Base-by-base conservation (phyloP, 208 protist species). In the Leishmania aethiopica region DNA sequence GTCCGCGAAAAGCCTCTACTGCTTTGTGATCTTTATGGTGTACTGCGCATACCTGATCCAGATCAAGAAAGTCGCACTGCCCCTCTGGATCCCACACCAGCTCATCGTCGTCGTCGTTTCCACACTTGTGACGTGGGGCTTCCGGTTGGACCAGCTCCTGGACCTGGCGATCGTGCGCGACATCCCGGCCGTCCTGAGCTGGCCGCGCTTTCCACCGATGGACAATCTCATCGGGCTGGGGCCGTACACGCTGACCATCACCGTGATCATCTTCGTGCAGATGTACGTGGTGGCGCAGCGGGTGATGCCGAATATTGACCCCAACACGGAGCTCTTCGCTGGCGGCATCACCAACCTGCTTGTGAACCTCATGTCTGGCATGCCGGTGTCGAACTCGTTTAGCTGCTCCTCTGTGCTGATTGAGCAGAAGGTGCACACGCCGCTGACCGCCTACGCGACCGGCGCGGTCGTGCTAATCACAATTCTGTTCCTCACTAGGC, bases 231-330 rank as follows among this genome's bases (percentile, higher is more conserved):
- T 90, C 57, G 84, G 83, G 19, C 82, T 92, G 62, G 89, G 86
- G 62, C 89, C 89, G 25, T 92, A 92, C 86, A 92, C 89, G 6
- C 84, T 92, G 66, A 86, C 89, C 42, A 84, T 93, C 66, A 88
- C 89, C 60, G 86, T 93, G 45, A 89, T 93, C 70, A 88, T 81
- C 77, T 93, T 91, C 40, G 82, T 93, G 76, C 89, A 93, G 72
- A 91, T 91, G 81, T 90, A 91, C 82, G 88, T 89, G n/a, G 86
- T 93, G 28, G 84, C 89, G 37, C 82, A 88, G 82, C 85, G 85
- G 13, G 85, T 88, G 11, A 89, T 88, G 87, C 82, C 87, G 10
- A 75, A 93, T 40, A 84, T 93, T 13, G 81, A 93, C 79, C 85
- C 89, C 40, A 91, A 93, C 70, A 72, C 75, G 19, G 89, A 93